phyloP scores from a whole-genome alignment of 495 filamentous ascomycete species.

The Pyrenula massariospora region DNA sequence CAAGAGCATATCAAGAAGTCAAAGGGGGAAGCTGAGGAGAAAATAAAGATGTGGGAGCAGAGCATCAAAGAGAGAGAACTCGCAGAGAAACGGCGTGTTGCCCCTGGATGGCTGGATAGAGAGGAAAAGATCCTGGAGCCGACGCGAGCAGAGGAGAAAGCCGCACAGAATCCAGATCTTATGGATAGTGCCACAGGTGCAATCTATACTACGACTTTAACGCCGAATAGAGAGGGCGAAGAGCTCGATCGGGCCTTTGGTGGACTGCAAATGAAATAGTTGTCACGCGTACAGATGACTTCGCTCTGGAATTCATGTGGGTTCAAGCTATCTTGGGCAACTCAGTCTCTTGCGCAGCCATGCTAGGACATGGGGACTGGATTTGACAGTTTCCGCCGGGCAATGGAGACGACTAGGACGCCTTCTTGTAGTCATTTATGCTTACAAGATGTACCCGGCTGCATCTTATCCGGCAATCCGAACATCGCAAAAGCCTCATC shows the following conservation, averaged over 20 bases:
- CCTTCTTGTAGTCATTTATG: too few relatives aligned
- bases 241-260: conserved; percentile 89
- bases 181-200: conserved; percentile 29
- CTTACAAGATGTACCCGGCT: too few relatives aligned
- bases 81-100: conserved; percentile 81
- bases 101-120: conserved; percentile 90
- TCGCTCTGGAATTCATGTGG: too few relatives aligned
- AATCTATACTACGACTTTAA: conserved; percentile 27
- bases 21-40: conserved; percentile 47
- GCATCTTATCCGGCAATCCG: too few relatives aligned
- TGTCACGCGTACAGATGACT: too few relatives aligned
- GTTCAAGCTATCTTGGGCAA: too few relatives aligned
- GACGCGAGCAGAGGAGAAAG: conserved; percentile 11
- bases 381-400: too few relatives aligned
- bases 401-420: too few relatives aligned
- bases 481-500: too few relatives aligned
- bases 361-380: too few relatives aligned
- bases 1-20: conserved; percentile 59
- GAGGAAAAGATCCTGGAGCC: conserved; percentile 78
- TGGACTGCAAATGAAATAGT: conserved; percentile 40
- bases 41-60: conserved; percentile 60
- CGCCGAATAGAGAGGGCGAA: conserved; percentile 50
- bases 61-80: conserved; percentile 64
- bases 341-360: too few relatives aligned
- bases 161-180: conserved; percentile 26